Base-by-base conservation (phyloP, 192 early-diverging fungal species). In the Backusella circina region DNA sequence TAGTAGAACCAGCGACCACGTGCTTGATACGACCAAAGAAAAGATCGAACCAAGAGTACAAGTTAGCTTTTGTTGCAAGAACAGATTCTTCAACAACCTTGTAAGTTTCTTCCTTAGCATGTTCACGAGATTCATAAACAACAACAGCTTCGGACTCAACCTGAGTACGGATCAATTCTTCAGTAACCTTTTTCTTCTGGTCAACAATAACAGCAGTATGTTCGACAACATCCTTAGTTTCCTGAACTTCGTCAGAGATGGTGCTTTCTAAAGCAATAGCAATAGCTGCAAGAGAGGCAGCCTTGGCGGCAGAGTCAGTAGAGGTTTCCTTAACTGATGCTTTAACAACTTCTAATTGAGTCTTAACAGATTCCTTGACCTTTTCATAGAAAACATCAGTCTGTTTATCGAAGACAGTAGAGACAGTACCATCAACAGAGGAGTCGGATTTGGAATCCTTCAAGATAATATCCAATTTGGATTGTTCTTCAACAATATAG, bases 61-160 rank as follows among this genome's bases (percentile, higher is more conserved):
- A 44, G 13, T 23, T 50, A 3, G 41, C 15, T 36, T 75, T 67
- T n/a, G 67, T 75, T 8, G 33, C 39, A 15, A 28, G 44, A 35
- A 69, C 50, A 33, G 72, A 39, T 41, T 44, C 26, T 5, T 50
- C 10, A n/a, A 51, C 54, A 23, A 73, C 37, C 69, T 35, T 65
- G 0, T 5, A 12, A 37, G 71, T 37, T 44, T 77, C 70, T 3
- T 41, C 26, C 13, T n/a, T 37, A 3, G 65, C 65, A 38, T 77
- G 65, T 41, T 77, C 76, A 67, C 57, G 61, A 66, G 68, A 70
- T 67, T 72, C 41, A 7, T 65, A 28, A 30, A 67, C 44, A 21
- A 39, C n/a, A 18, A 31, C 64, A 39, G 51, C 28, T 8, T 73
- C 71, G 23, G 31, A 64, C 15, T 37, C 35, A 37, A 61, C 23